Percentiles rank a stretch among this genome's conserved stretches.
These are phyloP conservation scores for Triticum urartu DNA, from an alignment of 176 grass and related monocot species.

Conservation along the genomic window DNA sequence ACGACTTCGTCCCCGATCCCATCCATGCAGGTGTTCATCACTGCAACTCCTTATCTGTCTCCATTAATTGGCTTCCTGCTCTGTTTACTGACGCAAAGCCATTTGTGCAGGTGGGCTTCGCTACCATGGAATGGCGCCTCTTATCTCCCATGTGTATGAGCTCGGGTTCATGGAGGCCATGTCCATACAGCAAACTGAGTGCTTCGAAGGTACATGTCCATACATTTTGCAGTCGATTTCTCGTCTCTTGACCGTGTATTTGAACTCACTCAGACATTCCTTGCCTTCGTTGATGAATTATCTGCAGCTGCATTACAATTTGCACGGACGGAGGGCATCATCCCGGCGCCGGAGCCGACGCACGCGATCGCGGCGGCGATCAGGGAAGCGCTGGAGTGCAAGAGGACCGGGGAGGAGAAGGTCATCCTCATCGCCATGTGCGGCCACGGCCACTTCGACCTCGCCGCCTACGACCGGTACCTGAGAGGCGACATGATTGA, in stretches of 20 bases:
- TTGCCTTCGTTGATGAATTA: not conserved
- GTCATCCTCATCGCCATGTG: conserved; percentile 97
- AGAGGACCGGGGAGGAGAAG: conserved; percentile 82
- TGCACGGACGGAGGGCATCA: conserved; percentile 88
- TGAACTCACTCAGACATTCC: not conserved
- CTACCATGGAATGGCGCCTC: conserved; percentile 95
- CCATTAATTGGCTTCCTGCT: not conserved
- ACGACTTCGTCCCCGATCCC: conserved; percentile 82
- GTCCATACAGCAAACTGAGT: conserved; percentile 83
- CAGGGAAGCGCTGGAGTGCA: conserved; percentile 84
- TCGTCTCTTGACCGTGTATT: not conserved
- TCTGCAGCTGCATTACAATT: conserved; percentile 80
- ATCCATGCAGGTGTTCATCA: conserved; percentile 70
- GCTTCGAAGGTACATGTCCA: conserved; percentile 62
- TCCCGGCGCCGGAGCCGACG: conserved; percentile 91
- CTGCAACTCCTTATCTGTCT: not conserved
- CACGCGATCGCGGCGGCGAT: conserved; percentile 92
- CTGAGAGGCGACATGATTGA: conserved; percentile 83
- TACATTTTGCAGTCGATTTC: not conserved
- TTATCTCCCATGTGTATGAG: conserved; percentile 91
- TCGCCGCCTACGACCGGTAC: conserved; percentile 75
- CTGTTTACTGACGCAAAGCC: not conserved
- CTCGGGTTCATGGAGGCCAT: conserved; percentile 79
- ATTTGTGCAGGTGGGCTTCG: conserved; percentile 68
- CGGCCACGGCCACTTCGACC: conserved; percentile 96